Conservation (phyloP, 257 asterid genomes). For the Scutellaria minor region DNA sequence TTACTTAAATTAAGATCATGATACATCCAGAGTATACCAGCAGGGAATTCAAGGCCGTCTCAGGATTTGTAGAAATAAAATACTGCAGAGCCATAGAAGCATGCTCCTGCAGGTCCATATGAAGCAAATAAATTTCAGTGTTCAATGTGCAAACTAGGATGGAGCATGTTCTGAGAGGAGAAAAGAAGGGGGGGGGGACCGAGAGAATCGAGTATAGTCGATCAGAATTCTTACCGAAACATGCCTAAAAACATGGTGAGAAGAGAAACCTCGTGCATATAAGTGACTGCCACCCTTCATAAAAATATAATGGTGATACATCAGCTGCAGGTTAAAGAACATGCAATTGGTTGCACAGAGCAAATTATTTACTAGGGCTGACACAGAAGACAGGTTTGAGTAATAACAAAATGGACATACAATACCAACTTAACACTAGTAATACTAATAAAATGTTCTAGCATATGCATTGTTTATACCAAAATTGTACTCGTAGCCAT, state of each 20-base stretch:
- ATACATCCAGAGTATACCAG: conserved; percentile 55
- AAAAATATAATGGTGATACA: conserved; percentile 29
- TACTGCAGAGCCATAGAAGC: conserved; percentile 91
- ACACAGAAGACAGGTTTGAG: background rate
- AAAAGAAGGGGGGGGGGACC: background rate
- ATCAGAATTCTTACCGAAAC: conserved; percentile 60
- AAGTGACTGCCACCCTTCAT: conserved; percentile 88
- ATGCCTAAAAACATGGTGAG: conserved; percentile 71
- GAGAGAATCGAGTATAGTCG: background rate
- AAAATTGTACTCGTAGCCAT: conserved; percentile 5
- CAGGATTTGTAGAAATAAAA: conserved; percentile 57
- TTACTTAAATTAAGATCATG: background rate
- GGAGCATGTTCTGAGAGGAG: conserved; percentile 13
- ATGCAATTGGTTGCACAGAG: conserved; percentile 11
- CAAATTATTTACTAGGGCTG: background rate
- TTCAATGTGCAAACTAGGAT: background rate
- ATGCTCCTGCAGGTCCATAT: conserved; percentile 63
- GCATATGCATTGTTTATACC: conserved; percentile 20
- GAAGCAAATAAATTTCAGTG: conserved; percentile 21
- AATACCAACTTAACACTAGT: background rate
- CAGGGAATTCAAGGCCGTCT: conserved; percentile 58
- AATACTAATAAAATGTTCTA: conserved; percentile 29
- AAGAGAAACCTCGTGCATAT: conserved; percentile 78
- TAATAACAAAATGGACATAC: background rate
- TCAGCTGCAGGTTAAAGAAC: conserved; percentile 41